A percentile compares a stretch with the other conserved stretches of the same genome.
Conservation (phyloP, 176 grass and related monocot genomes). For the Luzula sylvatica region DNA sequence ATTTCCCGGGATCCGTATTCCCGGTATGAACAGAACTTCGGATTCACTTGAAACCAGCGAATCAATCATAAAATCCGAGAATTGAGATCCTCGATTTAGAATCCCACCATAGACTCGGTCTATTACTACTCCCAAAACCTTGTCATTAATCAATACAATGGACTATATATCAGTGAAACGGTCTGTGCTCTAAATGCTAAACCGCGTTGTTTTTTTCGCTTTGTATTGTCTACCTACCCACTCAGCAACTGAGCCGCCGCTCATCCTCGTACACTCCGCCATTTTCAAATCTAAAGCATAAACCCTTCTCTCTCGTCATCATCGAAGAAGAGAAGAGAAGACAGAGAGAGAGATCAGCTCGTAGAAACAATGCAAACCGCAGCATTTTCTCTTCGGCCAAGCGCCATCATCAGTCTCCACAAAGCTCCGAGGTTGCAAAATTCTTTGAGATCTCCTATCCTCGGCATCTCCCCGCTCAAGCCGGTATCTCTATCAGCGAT, state of each 20-base stretch:
- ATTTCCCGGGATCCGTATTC: no score
- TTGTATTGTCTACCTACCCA: background rate
- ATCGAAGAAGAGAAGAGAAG: background rate
- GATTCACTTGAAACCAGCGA: no score
- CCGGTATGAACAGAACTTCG: no score
- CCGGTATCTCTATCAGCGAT: background rate
- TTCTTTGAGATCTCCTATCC: background rate
- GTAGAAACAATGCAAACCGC: constrained; percentile 18
- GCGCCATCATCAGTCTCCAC: background rate
- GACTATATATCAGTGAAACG: no score
- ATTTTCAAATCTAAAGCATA: background rate
- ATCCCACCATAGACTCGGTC: no score
- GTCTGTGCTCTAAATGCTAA: no score
- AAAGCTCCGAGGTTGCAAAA: background rate
- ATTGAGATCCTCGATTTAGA: no score
- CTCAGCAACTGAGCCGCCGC: constrained; percentile 11
- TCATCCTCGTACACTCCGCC: constrained; percentile 16
- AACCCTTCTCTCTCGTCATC: background rate
- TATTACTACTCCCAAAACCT: no score
- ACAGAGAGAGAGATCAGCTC: background rate
- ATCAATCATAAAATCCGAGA: no score
- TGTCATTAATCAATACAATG: no score
- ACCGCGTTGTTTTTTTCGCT: no score
- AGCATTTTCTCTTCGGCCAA: background rate
- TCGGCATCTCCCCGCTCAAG: background rate